Conservation (phyloP, 2,329 filamentous ascomycete genomes). For the Bipolaris gigantea region DNA sequence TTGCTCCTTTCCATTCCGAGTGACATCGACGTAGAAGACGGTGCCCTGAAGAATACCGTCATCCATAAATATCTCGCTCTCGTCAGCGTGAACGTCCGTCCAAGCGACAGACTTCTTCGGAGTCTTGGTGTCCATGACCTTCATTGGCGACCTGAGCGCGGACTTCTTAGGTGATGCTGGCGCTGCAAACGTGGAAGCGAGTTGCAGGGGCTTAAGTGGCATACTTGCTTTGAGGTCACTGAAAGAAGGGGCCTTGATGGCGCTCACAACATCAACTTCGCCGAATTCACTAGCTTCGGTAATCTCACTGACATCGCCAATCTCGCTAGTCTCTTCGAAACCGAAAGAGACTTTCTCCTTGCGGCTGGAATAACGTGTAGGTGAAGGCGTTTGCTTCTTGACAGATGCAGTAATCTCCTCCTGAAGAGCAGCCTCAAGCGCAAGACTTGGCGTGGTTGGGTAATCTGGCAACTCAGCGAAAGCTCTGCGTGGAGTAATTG, state of each 20-base stretch:
- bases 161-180: constrained; percentile 36
- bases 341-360: constrained; percentile 19
- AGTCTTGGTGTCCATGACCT: constrained; percentile 29
- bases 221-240: constrained; percentile 14
- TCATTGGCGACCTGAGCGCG: constrained; percentile 43
- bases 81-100: constrained; percentile 24
- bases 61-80: constrained; percentile 26
- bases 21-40: constrained; percentile 80
- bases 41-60: constrained; percentile 57
- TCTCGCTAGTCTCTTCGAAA: constrained; percentile 11
- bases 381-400: constrained; percentile 32
- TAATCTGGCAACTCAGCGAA: constrained; percentile 29
- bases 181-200: constrained; percentile 10
- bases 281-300: constrained; percentile 20
- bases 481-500: constrained; percentile 22
- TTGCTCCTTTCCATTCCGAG: constrained; percentile 68
- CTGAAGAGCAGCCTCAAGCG: constrained; percentile 30
- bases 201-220: constrained; percentile 22
- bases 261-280: constrained; percentile 17
- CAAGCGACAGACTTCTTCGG: constrained; percentile 46
- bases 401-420: constrained; percentile 30
- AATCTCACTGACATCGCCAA: constrained; percentile 17
- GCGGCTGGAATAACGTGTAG: constrained; percentile 13
- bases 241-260: constrained; percentile 14
- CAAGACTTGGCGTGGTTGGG: constrained; percentile 27